phyloP scores from a whole-genome alignment of 805 yeast genomes.

The Jamesozyma spencerorum region DNA sequence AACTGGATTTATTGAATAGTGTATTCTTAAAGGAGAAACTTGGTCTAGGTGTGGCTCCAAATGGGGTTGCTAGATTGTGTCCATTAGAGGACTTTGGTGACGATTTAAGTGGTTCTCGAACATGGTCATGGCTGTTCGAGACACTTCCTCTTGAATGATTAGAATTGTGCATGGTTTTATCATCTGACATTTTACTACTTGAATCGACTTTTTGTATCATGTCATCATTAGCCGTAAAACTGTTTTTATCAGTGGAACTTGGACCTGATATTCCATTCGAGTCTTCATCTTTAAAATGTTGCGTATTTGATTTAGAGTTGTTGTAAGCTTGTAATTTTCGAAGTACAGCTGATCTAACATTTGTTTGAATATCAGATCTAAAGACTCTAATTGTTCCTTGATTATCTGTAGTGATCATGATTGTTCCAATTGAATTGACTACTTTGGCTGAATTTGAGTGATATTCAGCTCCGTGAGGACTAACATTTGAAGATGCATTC shows the following conservation, averaged over 20 bases:
- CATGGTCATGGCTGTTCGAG: too few relatives aligned
- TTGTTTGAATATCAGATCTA: slow-evolving; percentile 63
- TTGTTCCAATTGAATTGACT: slow-evolving; percentile 31
- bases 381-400: slow-evolving; percentile 65
- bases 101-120: too few relatives aligned
- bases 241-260: too few relatives aligned
- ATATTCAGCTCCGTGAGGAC: neutral
- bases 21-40: slow-evolving; percentile 12
- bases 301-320: neutral
- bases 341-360: slow-evolving; percentile 31
- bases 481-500: neutral
- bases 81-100: too few relatives aligned
- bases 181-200: neutral
- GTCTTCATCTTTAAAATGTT: too few relatives aligned
- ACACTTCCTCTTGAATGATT: neutral
- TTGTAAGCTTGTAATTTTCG: slow-evolving; percentile 8
- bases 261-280: too few relatives aligned
- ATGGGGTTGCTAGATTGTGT: neutral
- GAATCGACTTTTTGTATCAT: too few relatives aligned
- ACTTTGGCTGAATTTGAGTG: slow-evolving; percentile 7
- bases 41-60: slow-evolving; percentile 6
- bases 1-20: slow-evolving; percentile 11
- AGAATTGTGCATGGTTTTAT: neutral
- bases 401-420: slow-evolving; percentile 70
- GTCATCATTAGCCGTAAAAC: too few relatives aligned